Base-by-base conservation (phyloP, 257 asterid species). In the Agastache rugosa region DNA sequence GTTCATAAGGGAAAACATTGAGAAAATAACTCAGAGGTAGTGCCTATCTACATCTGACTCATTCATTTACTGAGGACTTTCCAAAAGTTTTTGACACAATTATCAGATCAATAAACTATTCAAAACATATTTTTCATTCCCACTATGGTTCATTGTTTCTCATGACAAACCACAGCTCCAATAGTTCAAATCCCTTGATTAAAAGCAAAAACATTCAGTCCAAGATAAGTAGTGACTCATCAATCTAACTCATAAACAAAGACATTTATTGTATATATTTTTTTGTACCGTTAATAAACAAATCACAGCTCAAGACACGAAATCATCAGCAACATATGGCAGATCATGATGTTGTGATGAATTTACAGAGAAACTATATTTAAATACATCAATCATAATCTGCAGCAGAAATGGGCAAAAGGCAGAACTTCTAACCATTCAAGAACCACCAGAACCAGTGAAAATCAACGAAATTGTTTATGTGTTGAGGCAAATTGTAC, bases 401-500 rank as follows among this genome's bases (percentile, higher is more conserved):
- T 22, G 58, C 71, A 44, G 56, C 58, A 45, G 56, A 23, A 23
- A 45, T 3, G 42, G 42, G 10, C 42, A 67, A 16, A 45, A 67
- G 15, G 71, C 39, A 44, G 12, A 67, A 45, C 37, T 12, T 23
- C 16, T 45, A 45, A 45, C 17, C 58, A 65, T 44, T 44, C 37
- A 15, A 20, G 39, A 65, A 44, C 58, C 44, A 42, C n/a, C 58
- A 27, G 5, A 66, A 66, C 23, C 58, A 64, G 37, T 42, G 53
- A 29, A 64, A 20, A 41, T 8, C 1, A 12, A 39, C 10, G 11
- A 37, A 1, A 7, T 37, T 37, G 8, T 37, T 35, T 8, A 7
- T 64, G 50, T 12, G 50, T 11, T 11, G 6, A 2, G 0, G n/a
- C 55, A 70, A 54, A 69, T 14, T 70, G 17, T 55, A 37, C 42